Conservation (phyloP, 345 rosid species). For the Citrus unshiu region DNA sequence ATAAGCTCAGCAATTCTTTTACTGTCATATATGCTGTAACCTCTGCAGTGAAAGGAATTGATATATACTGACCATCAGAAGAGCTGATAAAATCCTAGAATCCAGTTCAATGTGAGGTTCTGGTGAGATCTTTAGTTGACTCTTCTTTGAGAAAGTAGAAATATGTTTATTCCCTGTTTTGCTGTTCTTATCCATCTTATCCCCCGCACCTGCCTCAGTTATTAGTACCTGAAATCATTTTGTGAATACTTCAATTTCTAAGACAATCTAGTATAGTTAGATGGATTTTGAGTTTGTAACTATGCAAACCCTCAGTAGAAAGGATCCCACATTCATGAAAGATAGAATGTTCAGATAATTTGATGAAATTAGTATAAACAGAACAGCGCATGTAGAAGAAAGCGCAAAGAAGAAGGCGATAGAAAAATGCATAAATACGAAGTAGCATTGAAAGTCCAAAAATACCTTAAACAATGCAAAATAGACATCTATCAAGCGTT, state of each 20-base stretch:
- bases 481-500: conserved; percentile 83
- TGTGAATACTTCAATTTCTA: conserved; percentile 13
- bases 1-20: not conserved
- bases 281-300: not conserved
- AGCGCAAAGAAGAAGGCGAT: not conserved
- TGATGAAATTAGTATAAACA: not conserved
- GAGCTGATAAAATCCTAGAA: conserved; percentile 88
- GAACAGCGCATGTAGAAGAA: not conserved
- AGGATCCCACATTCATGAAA: not conserved
- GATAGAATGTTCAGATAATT: not conserved
- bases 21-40: not conserved
- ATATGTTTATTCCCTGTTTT: conserved; percentile 23
- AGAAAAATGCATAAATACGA: not conserved
- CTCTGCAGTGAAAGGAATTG: not conserved
- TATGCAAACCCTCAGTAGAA: not conserved
- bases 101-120: conserved; percentile 86
- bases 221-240: conserved; percentile 57
- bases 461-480: conserved; percentile 92
- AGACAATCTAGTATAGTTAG: not conserved
- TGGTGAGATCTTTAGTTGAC: conserved; percentile 28
- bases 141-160: conserved; percentile 31
- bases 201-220: conserved; percentile 46
- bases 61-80: conserved; percentile 60
- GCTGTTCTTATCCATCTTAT: conserved; percentile 28
- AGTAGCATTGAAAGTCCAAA: not conserved